Evolutionary conservation across 2,329 filamentous ascomycete genomes (phyloP), one percentile per base, ranked within the genome.

Genomic region (Colletotrichum somersetense): DNA sequence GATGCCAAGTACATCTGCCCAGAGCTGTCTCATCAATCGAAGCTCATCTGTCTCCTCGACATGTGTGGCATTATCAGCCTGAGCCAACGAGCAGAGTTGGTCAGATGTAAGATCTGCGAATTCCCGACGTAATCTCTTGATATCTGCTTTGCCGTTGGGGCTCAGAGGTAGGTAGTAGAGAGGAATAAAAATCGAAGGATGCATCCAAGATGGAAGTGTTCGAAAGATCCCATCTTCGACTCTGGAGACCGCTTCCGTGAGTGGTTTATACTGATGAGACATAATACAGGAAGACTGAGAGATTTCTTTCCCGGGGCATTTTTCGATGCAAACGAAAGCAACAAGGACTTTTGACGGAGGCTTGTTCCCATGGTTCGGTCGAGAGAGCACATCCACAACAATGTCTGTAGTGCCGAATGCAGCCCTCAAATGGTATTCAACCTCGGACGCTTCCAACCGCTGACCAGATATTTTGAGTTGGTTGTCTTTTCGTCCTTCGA

Each of bases 401-500:
- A 74, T 23, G 16, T 67, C 55, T 30, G 2, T 74, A 65, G 75
- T 56, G 7, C 38, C 35, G 12, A 70, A 58, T 0, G 63, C 63
- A 12, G 50, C 0, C 12, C 70, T 55, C 2, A 70, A 42, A 33
- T 71, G 66, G 40, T 59, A 26, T 20, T 80, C 79, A 2, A 80
- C 75, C 44, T 81, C 79, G 0, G 67, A 75, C 1, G 77, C 64
- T 64, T 81, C 80, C 35, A 81, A 62, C 3, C 79, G 77, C 11
- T 80, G 75, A 12, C 79, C 79, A 26, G 78, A 75, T 12, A 81
- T 72, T 62, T 77, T 77, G 44, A 77, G 73, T 56, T 74, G 71
- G 5, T 50, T 64, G 52, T 77, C 76, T 40, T 73, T 75, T 33
- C 73, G 77, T 67, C 73, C 75, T 18, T 67, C 61, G 44, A 67